These are phyloP conservation scores for Theobroma cacao DNA, from an alignment of 345 rosid species.

Conservation along the genomic window DNA sequence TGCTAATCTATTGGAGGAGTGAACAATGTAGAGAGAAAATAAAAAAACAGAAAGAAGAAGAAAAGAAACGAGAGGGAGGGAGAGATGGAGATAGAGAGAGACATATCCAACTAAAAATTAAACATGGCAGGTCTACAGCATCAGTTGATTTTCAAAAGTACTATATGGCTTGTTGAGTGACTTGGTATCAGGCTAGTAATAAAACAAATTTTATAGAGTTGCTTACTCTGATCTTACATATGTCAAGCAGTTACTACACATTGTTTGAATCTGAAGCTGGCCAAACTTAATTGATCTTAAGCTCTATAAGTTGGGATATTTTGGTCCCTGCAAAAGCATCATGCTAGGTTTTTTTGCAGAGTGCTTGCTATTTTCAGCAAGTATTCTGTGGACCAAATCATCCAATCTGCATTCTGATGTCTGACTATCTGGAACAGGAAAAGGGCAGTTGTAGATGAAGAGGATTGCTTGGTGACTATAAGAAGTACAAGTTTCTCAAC, in stretches of 20 bases:
- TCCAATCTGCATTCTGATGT: not conserved
- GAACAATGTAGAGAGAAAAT: not conserved
- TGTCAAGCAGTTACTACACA: not conserved
- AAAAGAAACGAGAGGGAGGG: no score
- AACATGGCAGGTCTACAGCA: not conserved
- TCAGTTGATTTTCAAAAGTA: not conserved
- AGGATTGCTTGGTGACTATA: not conserved
- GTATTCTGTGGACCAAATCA: not conserved
- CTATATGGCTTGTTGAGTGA: not conserved
- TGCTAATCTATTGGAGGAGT: no score
- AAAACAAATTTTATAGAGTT: not conserved
- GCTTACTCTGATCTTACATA: not conserved
- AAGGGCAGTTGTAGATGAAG: not conserved
- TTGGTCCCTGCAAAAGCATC: not conserved
- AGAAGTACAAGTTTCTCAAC: not conserved
- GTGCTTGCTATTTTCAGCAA: not conserved
- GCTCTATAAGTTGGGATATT: not conserved
- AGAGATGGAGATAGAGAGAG: not conserved
- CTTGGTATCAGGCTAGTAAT: not conserved
- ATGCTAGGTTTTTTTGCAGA: not conserved
- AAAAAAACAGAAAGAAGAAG: no score
- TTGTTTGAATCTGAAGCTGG: not conserved
- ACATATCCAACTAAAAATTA: not conserved
- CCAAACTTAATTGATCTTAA: not conserved
- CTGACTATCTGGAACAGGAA: constrained; percentile 1